These are phyloP conservation scores for Orbilia javanica DNA, from an alignment of 2,329 filamentous ascomycete species.

Conservation along the genomic window DNA sequence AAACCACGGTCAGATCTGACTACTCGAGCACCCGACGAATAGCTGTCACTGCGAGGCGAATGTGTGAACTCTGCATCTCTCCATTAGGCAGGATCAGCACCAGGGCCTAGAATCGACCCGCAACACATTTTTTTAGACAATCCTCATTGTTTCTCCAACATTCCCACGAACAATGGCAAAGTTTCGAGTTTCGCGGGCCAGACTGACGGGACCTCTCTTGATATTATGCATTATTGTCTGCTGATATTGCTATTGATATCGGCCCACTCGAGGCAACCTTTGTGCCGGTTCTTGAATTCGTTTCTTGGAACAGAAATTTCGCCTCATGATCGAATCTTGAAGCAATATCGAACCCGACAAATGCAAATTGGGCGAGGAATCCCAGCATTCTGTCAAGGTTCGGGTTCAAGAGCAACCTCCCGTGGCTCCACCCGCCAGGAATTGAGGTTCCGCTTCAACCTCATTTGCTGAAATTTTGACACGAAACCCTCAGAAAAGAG, in stretches of 20 bases:
- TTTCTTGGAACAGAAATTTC: slow-evolving; percentile 31
- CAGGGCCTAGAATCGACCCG: slow-evolving; percentile 13
- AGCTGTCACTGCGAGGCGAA: slow-evolving; percentile 2
- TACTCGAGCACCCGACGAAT: slow-evolving; percentile 6
- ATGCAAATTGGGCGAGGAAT: slow-evolving; percentile 38
- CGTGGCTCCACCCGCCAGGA: slow-evolving; percentile 51
- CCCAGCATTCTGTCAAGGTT: slow-evolving; percentile 50
- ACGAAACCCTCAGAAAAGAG: slow-evolving; percentile 41
- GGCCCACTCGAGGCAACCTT: slow-evolving; percentile 37
- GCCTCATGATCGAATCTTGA: slow-evolving; percentile 36
- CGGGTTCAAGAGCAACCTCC: slow-evolving; percentile 41
- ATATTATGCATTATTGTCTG: slow-evolving; percentile 30
- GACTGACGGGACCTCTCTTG: slow-evolving; percentile 9
- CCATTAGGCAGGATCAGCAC: slow-evolving; percentile 32
- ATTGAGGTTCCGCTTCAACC: slow-evolving; percentile 31
- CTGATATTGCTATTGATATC: slow-evolving; percentile 32
- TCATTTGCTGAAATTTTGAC: slow-evolving; percentile 42
- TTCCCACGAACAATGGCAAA: not conserved
- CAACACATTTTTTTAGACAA: slow-evolving; percentile 25
- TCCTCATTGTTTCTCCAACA: slow-evolving; percentile 10
- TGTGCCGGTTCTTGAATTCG: slow-evolving; percentile 40
- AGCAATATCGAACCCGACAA: slow-evolving; percentile 21
- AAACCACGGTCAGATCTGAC: not conserved
- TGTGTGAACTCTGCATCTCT: not conserved
- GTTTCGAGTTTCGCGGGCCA: slow-evolving; percentile 16